Base-by-base conservation (phyloP, 1,284 basidiomycete species). In the Omphalotus olearius region DNA sequence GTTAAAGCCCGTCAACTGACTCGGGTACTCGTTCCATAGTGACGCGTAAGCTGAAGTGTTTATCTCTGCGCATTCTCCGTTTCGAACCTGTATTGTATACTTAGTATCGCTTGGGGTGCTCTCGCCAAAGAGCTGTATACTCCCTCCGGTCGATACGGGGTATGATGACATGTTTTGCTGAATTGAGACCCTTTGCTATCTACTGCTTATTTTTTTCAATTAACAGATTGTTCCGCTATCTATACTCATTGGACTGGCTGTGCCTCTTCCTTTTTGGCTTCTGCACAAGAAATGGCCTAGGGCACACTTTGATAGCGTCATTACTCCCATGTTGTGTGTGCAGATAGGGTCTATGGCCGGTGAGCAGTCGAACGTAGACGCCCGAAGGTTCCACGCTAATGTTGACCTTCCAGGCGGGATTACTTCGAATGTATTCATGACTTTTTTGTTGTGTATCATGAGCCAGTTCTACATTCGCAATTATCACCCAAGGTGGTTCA, bases 211-310 rank as follows among this genome's bases (percentile, higher is more conserved):
- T 43, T 25, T 17, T 23, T 28, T 26, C 17, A 5, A 3, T 5
- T 23, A 23, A 14, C 28, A 56, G 65, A 69, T 82, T 53, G 69
- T 76, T n/a, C 79, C 81, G 1, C 73, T 81, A 61, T 76, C 72
- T 4, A 67, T 82, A 53, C 68, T 78, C 45, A 72, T 80, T 50
- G 79, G 79, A 23, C 69, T 81, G 11, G 67, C 69, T 26, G 69
- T 79, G 3, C 79, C 79, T 1, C 59, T 82, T 16, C 79, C 79
- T 0, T 80, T 80, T 71, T 80, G 72, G 71, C 45, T 80, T 20
- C 54, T 73, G 48, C 78, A 79, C 63, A 64, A 68, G 42, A 62
- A 69, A 56, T 80, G 66, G 66, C 79, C 80, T 6, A 74, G 71
- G 45, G 62, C 66, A 7, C 66, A 69, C 37, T 74, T 75, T 35